A percentile compares a stretch with the other conserved stretches of the same genome.
phyloP scores from a whole-genome alignment of 2,329 filamentous ascomycete genomes.

The Fusarium camptoceras region DNA sequence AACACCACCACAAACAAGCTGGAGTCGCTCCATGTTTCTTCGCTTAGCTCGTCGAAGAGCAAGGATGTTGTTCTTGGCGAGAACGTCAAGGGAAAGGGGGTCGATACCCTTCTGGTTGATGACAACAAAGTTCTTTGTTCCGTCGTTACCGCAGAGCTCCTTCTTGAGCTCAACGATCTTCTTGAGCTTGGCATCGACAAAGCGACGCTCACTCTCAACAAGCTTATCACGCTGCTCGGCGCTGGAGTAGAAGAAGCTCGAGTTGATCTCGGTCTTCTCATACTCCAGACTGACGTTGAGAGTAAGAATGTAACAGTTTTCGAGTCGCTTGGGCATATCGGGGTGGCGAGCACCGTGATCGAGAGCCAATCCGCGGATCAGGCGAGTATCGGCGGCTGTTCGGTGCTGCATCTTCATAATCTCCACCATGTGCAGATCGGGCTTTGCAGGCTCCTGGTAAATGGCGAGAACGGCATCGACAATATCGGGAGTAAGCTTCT shows the following conservation, averaged over 20 bases:
- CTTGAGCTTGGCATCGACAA: conserved; percentile 94
- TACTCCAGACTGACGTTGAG: conserved; percentile 98
- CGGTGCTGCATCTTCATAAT: conserved; percentile 99
- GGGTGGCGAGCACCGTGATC: conserved; percentile 97
- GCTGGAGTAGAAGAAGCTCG: conserved; percentile 97
- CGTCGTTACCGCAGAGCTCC: conserved; percentile 92
- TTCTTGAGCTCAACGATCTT: conserved; percentile 99
- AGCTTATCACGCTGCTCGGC: conserved; percentile 98
- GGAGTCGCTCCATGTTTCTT: conserved; percentile 98
- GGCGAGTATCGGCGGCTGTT: conserved; percentile 92
- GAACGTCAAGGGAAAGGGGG: conserved; percentile 91
- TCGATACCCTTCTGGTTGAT: conserved; percentile 99
- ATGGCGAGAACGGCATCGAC: conserved; percentile 97
- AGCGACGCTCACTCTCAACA: conserved; percentile 94
- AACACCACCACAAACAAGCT: conserved; percentile 90
- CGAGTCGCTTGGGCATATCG: conserved; percentile 96
- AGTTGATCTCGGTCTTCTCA: conserved; percentile 99
- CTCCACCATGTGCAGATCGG: conserved; percentile 98
- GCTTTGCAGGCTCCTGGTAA: conserved; percentile 88
- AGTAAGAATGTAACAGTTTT: conserved; percentile 95
- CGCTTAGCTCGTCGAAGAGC: conserved; percentile 94
- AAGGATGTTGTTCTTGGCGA: conserved; percentile 98
- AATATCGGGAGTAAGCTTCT: conserved; percentile 92
- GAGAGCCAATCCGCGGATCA: conserved; percentile 91
- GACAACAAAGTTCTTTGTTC: conserved; percentile 95